Base-by-base conservation (phyloP, 2,329 filamentous ascomycete genomes). In the Penicillium freii region DNA sequence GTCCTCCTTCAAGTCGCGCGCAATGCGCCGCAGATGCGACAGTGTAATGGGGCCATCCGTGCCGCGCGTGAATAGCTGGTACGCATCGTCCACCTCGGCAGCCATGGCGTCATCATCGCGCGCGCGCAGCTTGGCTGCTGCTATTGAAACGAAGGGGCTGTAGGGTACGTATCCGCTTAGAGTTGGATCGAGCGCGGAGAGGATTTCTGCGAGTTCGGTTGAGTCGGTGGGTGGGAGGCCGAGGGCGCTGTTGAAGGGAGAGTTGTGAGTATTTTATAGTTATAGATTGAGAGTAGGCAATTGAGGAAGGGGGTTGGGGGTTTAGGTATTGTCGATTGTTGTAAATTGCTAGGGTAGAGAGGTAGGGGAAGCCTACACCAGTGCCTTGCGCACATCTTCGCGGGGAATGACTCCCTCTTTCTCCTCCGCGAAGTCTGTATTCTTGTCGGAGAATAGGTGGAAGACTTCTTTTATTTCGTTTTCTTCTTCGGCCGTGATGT, bases 391-490 rank as follows among this genome's bases (percentile, higher is more conserved):
- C 62, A 92, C 82, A 70, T 91, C 87, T 66, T 81, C 80, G 4
- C 83, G 85, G 13, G 84, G 83, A 51, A 91, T 82, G 17, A 90
- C 86, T 58, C 87, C 88, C 55, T 88, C 74, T 69, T 91, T 90
- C 67, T 92, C 87, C 51, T 88, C 85, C 21, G 86, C 82, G 74
- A 85, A 85, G 36, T 87, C 85, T 64, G 88, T 82, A 51, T 74
- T 66, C 23, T 69, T 58, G 1, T 69, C 63, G 1, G 87, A 80
- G 73, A 97, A 99, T 8, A 97, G 82, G 23, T 84, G 81, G 74
- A 94, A 97, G 15, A 92, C 92, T 75, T 97, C 92, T 68, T 86
- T 87, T 71, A 99, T 96, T 77, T 97, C 92, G 65, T 84, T 83
- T 77, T 97, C 93, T 76, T 97, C 89, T 62, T 88, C 85, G 40